phyloP scores from a whole-genome alignment of 2,329 filamentous ascomycete genomes.

The Ceratocystis papillata region DNA sequence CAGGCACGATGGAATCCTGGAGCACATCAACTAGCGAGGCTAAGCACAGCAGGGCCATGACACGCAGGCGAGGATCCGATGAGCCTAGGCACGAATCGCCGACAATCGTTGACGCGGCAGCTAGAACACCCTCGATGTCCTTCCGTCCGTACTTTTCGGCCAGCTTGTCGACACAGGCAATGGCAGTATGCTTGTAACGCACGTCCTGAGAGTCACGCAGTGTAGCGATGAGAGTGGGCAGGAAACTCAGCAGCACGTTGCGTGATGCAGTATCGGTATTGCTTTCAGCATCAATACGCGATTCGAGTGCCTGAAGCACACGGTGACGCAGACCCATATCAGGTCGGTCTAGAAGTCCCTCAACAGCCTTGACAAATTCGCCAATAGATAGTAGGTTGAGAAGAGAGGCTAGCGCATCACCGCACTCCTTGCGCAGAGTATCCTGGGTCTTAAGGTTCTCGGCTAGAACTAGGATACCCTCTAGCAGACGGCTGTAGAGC shows the following conservation, averaged over 20 bases:
- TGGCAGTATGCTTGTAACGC: conserved; percentile 70
- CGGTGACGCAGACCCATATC: conserved; percentile 67
- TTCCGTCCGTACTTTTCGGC: conserved; percentile 93
- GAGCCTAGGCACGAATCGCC: conserved; percentile 66
- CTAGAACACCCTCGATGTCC: conserved; percentile 63
- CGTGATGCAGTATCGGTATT: conserved; percentile 59
- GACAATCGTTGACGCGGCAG: conserved; percentile 65
- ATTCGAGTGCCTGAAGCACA: conserved; percentile 69
- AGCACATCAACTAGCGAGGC: conserved; percentile 83
- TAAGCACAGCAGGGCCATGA: conserved; percentile 80
- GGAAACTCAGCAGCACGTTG: conserved; percentile 61
- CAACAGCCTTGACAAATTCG: conserved; percentile 81
- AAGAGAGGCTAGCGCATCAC: conserved; percentile 65
- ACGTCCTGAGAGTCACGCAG: conserved; percentile 62
- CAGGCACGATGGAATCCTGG: conserved; percentile 71
- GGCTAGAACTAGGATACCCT: conserved; percentile 54
- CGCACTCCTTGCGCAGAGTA: conserved; percentile 47
- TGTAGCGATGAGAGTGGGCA: conserved; percentile 66
- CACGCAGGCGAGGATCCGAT: conserved; percentile 57
- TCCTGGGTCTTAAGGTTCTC: conserved; percentile 51
- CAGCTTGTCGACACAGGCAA: conserved; percentile 86
- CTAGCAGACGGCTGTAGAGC: conserved; percentile 57
- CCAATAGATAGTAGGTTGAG: conserved; percentile 73
- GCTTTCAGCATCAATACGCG: conserved; percentile 63
- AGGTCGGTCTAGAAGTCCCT: conserved; percentile 65